Conservation (phyloP, 2,329 filamentous ascomycete genomes). For the Celoporthe dispersa region DNA sequence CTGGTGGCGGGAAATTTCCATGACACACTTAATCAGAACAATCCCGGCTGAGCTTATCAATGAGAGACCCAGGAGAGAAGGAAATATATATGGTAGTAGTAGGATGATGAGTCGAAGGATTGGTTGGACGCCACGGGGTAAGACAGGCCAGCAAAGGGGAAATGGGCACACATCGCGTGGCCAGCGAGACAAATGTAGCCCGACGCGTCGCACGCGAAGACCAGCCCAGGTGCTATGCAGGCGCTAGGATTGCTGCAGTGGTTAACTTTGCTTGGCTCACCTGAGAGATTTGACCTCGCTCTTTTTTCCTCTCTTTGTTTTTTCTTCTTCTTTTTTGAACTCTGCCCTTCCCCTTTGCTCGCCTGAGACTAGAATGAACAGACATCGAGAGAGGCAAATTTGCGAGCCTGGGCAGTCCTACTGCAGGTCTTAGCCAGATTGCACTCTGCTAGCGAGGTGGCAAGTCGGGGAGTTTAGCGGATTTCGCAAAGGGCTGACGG, state of each 20-base stretch:
- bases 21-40: constrained; percentile 2
- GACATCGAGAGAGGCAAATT: not conserved
- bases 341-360: not conserved
- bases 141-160: not conserved
- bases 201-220: constrained; percentile 2
- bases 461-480: not conserved
- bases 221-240: not conserved
- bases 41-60: not conserved
- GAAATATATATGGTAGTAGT: not conserved
- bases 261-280: not conserved
- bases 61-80: not conserved
- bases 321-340: too few species aligned
- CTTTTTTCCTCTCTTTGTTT: not conserved
- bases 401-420: constrained; percentile 5
- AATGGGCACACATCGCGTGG: not conserved
- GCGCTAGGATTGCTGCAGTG: not conserved
- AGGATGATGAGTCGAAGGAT: not conserved
- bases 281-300: not conserved
- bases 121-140: not conserved
- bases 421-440: not conserved
- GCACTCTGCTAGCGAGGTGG: not conserved
- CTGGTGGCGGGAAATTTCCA: not conserved
- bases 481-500: not conserved
- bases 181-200: not conserved
- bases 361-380: not conserved